Evolutionary conservation across 2,329 filamentous ascomycete genomes (phyloP), one percentile per base, ranked within the genome.

Genomic region (Colletotrichum phormii): DNA sequence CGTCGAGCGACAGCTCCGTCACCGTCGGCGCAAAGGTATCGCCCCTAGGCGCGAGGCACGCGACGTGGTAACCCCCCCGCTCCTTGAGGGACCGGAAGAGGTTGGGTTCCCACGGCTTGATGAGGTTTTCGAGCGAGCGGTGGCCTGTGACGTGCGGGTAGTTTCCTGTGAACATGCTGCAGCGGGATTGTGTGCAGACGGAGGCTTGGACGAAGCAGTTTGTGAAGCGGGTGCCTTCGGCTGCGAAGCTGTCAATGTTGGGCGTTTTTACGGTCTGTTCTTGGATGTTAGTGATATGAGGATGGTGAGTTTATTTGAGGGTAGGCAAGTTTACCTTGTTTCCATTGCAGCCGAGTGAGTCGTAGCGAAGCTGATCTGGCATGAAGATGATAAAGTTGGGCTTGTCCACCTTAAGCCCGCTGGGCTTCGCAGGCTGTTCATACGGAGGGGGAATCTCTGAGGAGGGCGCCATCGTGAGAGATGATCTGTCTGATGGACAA

Each of bases 61-160:
- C 85, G 9, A 87, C 81, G 61, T 87, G 85, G 64, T 87, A 87
- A 0, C 85, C 85, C 0, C 76, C 75, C 18, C 60, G 55, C 53
- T 86, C 84, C 62, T 84, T 85, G 13, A 86, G 71, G 2, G 77
- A 81, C 8, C 84, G 81, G 71, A 87, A 85, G 2, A 87, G 63
- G 60, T 87, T 87, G 1, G 83, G 84, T 73, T 87, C 85, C 84
- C 84, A 85, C 0, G 85, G 84, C 73, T 87, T 87, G 74, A 87
- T 82, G 9, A 87, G 79, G 49, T 86, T 86, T 22, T 87, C 79
- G 5, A 87, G 81, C 29, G 79, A 84, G 31, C 86, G 82, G 75
- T 87, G 84, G 0, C 86, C 85, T 26, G 77, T 81, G 15, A 86
- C 84, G 64, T 87, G 85, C 0, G 84, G 84, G 61, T 87, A 86